These are phyloP conservation scores for Boehmeria nivea DNA, from an alignment of 306 rosid species.

Conservation along the genomic window DNA sequence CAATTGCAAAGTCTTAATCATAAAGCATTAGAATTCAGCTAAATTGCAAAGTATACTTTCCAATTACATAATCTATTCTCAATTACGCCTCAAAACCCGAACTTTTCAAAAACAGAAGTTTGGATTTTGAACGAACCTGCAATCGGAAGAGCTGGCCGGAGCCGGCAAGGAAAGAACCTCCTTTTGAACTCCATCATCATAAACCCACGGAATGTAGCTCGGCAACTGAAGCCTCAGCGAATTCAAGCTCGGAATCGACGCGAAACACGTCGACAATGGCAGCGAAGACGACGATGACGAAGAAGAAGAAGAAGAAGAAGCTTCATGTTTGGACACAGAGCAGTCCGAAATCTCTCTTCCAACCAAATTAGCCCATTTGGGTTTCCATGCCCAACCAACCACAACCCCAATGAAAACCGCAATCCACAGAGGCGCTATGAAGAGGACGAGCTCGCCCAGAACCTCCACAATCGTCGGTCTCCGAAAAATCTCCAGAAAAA, in stretches of 20 bases:
- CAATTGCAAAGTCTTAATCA: not conserved
- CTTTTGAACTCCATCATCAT: slow-evolving; percentile 14
- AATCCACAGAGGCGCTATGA: slow-evolving; percentile 69
- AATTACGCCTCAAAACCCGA: too few species aligned
- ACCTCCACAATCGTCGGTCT: slow-evolving; percentile 31
- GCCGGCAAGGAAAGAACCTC: slow-evolving; percentile 22
- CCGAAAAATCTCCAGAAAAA: slow-evolving; percentile 35
- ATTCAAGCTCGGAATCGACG: slow-evolving; percentile 34
- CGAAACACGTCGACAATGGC: slow-evolving; percentile 18
- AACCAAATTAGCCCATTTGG: slow-evolving; percentile 65
- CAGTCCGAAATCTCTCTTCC: slow-evolving; percentile 28
- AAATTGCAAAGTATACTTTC: not conserved
- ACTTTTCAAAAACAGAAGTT: not conserved
- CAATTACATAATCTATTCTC: not conserved
- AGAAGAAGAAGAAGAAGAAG: slow-evolving; percentile 17
- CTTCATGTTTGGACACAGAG: slow-evolving; percentile 23
- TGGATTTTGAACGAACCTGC: slow-evolving; percentile 39
- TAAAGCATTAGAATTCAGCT: not conserved
- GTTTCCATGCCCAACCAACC: slow-evolving; percentile 96
- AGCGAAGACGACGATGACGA: slow-evolving; percentile 17
- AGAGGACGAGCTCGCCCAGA: slow-evolving; percentile 32
- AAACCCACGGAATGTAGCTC: slow-evolving; percentile 32
- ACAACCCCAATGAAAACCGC: slow-evolving; percentile 69
- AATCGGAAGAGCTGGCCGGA: slow-evolving; percentile 20
- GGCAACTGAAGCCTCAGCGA: slow-evolving; percentile 37